Evolutionary conservation across 805 yeast species (phyloP), one percentile per base, ranked within the genome.

Genomic region (Starmerella sp.): DNA sequence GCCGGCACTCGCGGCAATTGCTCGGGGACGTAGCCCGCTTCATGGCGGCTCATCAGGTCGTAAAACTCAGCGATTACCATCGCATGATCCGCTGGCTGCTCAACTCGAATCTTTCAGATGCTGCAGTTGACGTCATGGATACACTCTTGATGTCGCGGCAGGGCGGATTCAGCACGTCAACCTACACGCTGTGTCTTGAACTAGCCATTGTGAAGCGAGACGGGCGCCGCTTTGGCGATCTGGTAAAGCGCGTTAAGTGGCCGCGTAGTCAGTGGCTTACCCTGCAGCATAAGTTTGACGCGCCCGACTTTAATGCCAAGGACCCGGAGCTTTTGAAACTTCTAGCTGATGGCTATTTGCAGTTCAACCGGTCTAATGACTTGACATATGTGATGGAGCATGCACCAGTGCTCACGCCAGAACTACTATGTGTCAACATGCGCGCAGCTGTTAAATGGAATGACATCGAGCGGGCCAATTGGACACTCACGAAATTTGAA

Each of bases 51-150:
- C 54, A 60, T n/a, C 64, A 61, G 13, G 50, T 59, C 38, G 66
- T 66, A 8, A 56, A 64, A 34, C 47, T 57, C 17, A 57, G 63
- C 39, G 58, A 66, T 22, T 64, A 63, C 44, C 60, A 62, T 34
- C 51, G 57, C 6, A 48, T 67, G 14, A 61, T 63, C 28, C 60
- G 64, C 22, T 55, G 61, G 37, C 56, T 69, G 41, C 54, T 61
- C 10, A 34, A n/a, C 14, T 44, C 54, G 13, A 56, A 59, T 22
- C 57, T 62, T 46, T 41, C 51, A 2, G 49, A 54, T 43, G 65
- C 67, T 2, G 69, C 70, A 3, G 61, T 57, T 45, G 47, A 57
- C 15, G 57, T 64, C 10, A 50, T 67, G 51, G 65, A 67, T 51
- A 61, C 66, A 22, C 55, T 67, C 43, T 37, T 64, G 28, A 49